Evolutionary conservation across 306 rosid genomes (phyloP).

Genomic region (Cicer arietinum): DNA sequence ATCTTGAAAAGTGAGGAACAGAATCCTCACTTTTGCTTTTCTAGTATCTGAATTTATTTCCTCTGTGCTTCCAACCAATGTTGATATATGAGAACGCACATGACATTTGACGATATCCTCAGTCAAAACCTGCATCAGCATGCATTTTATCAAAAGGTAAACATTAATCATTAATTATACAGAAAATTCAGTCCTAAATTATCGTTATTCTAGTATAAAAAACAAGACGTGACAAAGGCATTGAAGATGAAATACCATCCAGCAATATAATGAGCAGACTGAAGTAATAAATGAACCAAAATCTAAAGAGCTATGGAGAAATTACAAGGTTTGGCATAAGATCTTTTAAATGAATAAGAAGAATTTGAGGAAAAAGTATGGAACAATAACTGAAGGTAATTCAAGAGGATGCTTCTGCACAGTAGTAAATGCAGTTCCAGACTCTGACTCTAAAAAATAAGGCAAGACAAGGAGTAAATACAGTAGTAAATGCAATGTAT

Average conservation of each 20-base stretch:
- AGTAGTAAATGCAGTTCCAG: not conserved
- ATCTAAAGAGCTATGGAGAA: conserved; percentile 19
- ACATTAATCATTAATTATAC: conserved; percentile 4
- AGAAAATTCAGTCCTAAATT: not conserved
- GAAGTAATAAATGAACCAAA: conserved; percentile 30
- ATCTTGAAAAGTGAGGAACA: conserved; percentile 32
- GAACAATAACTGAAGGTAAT: not conserved
- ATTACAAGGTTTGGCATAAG: conserved; percentile 6
- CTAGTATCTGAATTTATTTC: conserved; percentile 51
- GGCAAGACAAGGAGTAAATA: not conserved
- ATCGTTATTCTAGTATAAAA: conserved; percentile 37
- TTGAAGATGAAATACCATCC: not conserved
- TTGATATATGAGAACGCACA: conserved; percentile 65
- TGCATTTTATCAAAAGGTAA: conserved; percentile 33
- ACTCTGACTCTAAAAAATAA: conserved; percentile 16
- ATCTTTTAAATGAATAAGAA: conserved; percentile 10
- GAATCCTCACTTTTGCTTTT: conserved; percentile 70
- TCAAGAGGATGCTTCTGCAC: conserved; percentile 5
- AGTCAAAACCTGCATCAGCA: conserved; percentile 80
- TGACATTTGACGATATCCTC: conserved; percentile 86
- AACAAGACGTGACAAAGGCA: conserved; percentile 23
- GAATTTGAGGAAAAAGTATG: not conserved
- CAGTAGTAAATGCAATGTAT: not conserved
- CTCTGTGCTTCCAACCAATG: conserved; percentile 52
- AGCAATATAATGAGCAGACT: conserved; percentile 11